These are phyloP conservation scores for Intubia oerlemansii DNA, from an alignment of 2,329 filamentous ascomycete species.

Conservation along the genomic window DNA sequence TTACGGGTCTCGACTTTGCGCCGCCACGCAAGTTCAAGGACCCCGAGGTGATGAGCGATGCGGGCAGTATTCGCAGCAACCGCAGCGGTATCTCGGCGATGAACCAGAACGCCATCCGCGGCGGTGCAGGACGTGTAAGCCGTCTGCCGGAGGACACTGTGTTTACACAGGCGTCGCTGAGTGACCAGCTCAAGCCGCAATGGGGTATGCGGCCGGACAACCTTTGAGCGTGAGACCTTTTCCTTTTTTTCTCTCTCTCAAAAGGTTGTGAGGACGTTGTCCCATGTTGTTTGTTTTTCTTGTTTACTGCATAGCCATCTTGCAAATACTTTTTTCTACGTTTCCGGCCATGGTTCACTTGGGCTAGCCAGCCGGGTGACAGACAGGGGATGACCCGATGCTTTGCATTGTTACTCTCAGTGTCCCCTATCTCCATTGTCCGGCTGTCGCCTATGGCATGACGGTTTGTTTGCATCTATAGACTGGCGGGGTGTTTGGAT, in stretches of 20 bases:
- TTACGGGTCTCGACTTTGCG: constrained; percentile 63
- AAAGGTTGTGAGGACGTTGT: neutral
- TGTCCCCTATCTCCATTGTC: too few relatives aligned
- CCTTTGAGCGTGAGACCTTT: too few relatives aligned
- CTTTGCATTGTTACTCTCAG: too few relatives aligned
- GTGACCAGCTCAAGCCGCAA: constrained; percentile 34
- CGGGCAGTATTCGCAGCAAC: constrained; percentile 50
- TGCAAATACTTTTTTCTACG: neutral
- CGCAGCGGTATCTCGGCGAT: constrained; percentile 54
- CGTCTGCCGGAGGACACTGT: constrained; percentile 65
- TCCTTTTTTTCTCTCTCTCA: neutral
- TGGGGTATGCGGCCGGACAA: constrained; percentile 36
- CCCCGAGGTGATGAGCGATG: constrained; percentile 36
- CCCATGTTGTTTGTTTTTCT: neutral
- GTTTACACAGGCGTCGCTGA: constrained; percentile 50
- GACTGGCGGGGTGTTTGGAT: too few relatives aligned
- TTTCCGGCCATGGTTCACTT: too few relatives aligned
- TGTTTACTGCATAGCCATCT: neutral
- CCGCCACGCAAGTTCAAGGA: constrained; percentile 56
- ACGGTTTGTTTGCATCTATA: too few relatives aligned
- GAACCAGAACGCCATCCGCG: constrained; percentile 51
- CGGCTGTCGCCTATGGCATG: too few relatives aligned
- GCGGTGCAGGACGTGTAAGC: constrained; percentile 70
- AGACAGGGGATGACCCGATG: too few relatives aligned
- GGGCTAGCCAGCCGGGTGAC: too few relatives aligned